These are phyloP conservation scores for Oryza coarctata DNA, from an alignment of 176 grass and related monocot genomes.

Conservation along the genomic window DNA sequence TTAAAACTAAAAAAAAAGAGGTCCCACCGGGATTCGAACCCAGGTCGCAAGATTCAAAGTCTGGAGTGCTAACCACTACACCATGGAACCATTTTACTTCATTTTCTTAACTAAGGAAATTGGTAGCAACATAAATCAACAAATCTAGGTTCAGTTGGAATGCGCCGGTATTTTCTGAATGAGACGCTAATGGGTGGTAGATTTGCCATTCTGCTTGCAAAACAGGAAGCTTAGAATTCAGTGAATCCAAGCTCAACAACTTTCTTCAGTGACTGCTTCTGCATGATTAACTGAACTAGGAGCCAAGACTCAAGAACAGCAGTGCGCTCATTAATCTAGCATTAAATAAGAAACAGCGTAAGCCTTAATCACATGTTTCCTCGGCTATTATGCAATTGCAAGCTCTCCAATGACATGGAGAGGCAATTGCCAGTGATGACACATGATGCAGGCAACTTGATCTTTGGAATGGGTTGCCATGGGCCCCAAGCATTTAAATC, in stretches of 20 bases:
- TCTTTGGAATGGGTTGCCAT: background rate
- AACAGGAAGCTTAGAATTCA: background rate
- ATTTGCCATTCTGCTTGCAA: background rate
- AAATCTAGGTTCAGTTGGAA: background rate
- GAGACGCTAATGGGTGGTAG: background rate
- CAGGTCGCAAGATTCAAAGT: conserved; percentile 99
- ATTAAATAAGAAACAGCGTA: background rate
- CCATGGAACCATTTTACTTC: conserved; percentile 43
- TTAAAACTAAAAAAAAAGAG: conserved; percentile 17
- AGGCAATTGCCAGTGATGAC: background rate
- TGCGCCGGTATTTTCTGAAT: background rate
- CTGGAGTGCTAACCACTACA: conserved; percentile 99
- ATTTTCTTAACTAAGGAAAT: too few species aligned
- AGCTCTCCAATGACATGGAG: background rate
- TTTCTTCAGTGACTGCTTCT: background rate
- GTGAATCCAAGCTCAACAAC: background rate
- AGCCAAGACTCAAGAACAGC: background rate
- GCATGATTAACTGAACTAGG: background rate
- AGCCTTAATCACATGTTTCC: background rate
- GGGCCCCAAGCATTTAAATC: conserved; percentile 14
- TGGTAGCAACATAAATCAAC: background rate
- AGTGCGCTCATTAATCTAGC: background rate
- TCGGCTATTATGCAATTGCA: background rate
- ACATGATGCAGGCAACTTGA: background rate
- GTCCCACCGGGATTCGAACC: conserved; percentile 94